Base-by-base conservation (phyloP, 140 eudicot species). In the Anethum foeniculum region DNA sequence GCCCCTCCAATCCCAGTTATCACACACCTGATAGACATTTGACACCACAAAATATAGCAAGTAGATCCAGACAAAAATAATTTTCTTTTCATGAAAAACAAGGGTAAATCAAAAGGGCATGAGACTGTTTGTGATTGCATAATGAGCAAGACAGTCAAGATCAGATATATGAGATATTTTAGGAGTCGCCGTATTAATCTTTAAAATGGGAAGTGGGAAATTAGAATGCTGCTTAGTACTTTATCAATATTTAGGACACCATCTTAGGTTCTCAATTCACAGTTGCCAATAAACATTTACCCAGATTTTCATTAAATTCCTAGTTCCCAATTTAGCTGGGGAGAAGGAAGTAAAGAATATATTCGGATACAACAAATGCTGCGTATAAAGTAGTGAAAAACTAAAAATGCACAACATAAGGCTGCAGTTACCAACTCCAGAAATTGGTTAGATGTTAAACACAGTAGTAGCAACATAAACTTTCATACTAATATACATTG, bases 1-100 rank as follows among this genome's bases (percentile, higher is more conserved):
- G 91, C 34, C 76, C 87, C 91, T 49, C 97, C 97, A 84, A 85
- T 88, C 67, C 98, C 96, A 81, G 97, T 93, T 54, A 93, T 91
- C 64, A 90, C 91, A 77, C 98, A 93, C 79, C 98, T 93, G 86
- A 88, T 73, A 75, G 68, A 82, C 19, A 82, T 65, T n/a, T n/a
- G 34, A 62, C 68, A n/a, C 30, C 67, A 62, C 64, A 41, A 34
- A 73, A 38, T 23, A 38, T 23, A n/a, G 56, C 7, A 75, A 46
- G 52, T 12, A 10, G 27, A 75, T 23, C 60, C 18, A 27, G 46
- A 16, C 52, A 44, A n/a, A 25, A 28, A 5, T 0, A 27, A 27
- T 14, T 46, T 16, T 23, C 30, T 18, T 71, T 21, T 4, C 58
- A 39, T 9, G 52, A 41, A 10, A 39, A 39, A 23, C 4, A 39